phyloP scores from a whole-genome alignment of 768 basidiomycete genomes.

The Lentinula boryana region DNA sequence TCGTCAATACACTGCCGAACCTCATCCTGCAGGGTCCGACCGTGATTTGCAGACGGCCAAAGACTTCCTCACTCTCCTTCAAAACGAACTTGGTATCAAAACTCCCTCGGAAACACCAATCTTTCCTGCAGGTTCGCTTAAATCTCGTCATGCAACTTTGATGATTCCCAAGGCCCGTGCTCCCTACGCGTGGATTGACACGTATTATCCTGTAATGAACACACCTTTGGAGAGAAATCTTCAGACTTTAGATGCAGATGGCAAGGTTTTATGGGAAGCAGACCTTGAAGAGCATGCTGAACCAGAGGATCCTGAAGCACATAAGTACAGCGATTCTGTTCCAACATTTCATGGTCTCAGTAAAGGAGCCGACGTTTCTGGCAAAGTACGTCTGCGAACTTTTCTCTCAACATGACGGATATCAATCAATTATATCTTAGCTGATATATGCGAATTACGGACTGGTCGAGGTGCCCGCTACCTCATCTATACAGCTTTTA shows the following conservation, averaged over 20 bases:
- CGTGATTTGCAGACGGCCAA: constrained; percentile 54
- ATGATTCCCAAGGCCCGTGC: constrained; percentile 31
- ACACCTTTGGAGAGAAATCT: constrained; percentile 52
- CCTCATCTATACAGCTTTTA: background rate
- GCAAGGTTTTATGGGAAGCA: constrained; percentile 49
- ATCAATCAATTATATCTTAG: constrained; percentile 10
- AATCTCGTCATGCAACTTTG: constrained; percentile 48
- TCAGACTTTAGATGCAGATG: constrained; percentile 47
- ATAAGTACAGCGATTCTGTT: constrained; percentile 47
- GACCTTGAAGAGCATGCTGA: constrained; percentile 64
- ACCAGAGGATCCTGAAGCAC: constrained; percentile 57
- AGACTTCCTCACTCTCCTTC: constrained; percentile 46
- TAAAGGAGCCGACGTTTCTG: constrained; percentile 58
- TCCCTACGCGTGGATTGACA: constrained; percentile 57
- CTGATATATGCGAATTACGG: constrained; percentile 64
- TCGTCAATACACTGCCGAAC: constrained; percentile 43
- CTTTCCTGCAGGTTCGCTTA: constrained; percentile 50
- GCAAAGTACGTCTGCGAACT: constrained; percentile 40
- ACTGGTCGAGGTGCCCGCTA: constrained; percentile 14
- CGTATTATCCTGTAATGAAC: constrained; percentile 74
- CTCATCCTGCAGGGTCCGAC: constrained; percentile 57
- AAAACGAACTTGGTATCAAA: constrained; percentile 40
- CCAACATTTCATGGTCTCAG: constrained; percentile 70
- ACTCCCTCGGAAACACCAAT: constrained; percentile 30
- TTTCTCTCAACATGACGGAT: background rate